These are phyloP conservation scores for Mortierella sp. DNA, from an alignment of 371 early-diverging fungal genomes.

Conservation along the genomic window DNA sequence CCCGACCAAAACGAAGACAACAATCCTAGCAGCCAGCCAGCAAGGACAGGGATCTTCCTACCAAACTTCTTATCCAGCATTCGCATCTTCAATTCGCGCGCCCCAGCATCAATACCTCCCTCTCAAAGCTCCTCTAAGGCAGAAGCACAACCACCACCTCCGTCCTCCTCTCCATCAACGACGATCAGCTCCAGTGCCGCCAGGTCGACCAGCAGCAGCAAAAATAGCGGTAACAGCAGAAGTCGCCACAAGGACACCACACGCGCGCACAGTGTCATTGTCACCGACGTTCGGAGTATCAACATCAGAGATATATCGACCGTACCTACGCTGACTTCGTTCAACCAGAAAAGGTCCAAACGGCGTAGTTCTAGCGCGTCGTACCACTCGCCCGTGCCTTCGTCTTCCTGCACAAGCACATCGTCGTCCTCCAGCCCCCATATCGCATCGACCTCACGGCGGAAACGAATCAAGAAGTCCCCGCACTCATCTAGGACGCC, in stretches of 20 bases:
- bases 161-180: not conserved
- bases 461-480: slow-evolving; percentile 50
- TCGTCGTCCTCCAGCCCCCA: slow-evolving; percentile 8
- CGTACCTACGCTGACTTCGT: slow-evolving; percentile 39
- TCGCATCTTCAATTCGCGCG: not conserved
- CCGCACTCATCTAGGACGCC: slow-evolving; percentile 13
- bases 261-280: slow-evolving; percentile 26
- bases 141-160: not conserved
- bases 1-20: not conserved
- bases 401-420: slow-evolving; percentile 4
- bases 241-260: slow-evolving; percentile 10
- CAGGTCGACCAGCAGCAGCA: slow-evolving; percentile 7
- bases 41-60: slow-evolving; percentile 10
- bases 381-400: slow-evolving; percentile 10
- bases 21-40: not conserved
- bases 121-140: not conserved
- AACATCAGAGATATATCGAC: slow-evolving; percentile 52
- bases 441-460: slow-evolving; percentile 30
- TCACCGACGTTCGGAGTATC: slow-evolving; percentile 52
- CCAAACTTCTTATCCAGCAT: slow-evolving; percentile 19
- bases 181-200: not conserved
- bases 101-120: not conserved
- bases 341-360: slow-evolving; percentile 39
- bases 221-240: not conserved
- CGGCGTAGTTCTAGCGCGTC: slow-evolving; percentile 38